Evolutionary conservation across 257 asterid species (phyloP), one percentile per base, ranked within the genome.

Genomic region (Catharanthus roseus): DNA sequence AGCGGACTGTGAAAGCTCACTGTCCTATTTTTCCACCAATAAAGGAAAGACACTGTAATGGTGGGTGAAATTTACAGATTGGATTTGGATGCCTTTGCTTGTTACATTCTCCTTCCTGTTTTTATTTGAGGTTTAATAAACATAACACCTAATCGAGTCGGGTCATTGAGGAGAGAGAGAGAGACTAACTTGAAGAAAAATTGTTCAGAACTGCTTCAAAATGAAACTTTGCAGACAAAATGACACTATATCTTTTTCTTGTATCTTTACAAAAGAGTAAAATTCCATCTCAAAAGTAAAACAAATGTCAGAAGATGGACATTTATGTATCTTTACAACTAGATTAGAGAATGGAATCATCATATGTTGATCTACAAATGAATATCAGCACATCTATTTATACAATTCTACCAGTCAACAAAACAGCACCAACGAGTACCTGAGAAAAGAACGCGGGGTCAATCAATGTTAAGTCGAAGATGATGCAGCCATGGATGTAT

Each of bases 1-100:
- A 38, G 83, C 73, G 74, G 82, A 72, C 74, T 70, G 79, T 70
- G 74, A 53, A 75, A 77, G 75, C 76, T 80, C 62, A 56, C 72
- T 65, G 75, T 58, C 81, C 81, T 76, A 49, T 77, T 75, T 73
- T 78, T 70, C 81, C 67, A 66, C 54, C 77, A 80, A 76, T 75
- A 80, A 78, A 73, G 78, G 60, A 51, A 70, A 49, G 64, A 36
- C 16, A 51, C 31, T 62, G 50, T 77, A n/a, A 45, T 68, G 77
- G 60, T 72, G 64, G n/a, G 65, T 74, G 63, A 64, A 64, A 9
- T 39, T 21, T 41, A n/a, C 55, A 68, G 78, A 51, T 56, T 56
- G 38, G 41, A 62, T 65, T 67, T 29, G 29, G 24, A 34, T 49
- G 74, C 16, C 23, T 28, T 16, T 16, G 45, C 28, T 0, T 62